Evolutionary conservation across 2,329 filamentous ascomycete species (phyloP), one percentile per base, ranked within the genome.

Genomic region (Fusarium dimerum): DNA sequence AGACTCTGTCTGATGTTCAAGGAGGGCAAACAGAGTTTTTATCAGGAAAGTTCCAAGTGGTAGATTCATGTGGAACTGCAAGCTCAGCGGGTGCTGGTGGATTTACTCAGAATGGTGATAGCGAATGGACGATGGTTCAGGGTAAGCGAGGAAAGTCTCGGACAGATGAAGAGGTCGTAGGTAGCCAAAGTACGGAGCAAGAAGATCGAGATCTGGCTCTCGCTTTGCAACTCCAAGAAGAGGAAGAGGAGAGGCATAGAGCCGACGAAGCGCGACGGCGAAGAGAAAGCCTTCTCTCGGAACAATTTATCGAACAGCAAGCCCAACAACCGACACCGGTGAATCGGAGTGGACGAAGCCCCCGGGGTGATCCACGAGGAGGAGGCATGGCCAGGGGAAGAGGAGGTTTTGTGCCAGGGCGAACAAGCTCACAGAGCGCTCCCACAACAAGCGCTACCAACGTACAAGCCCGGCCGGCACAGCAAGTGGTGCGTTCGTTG

Each of bases 161-260:
- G 2, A 58, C 66, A 29, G 55, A 63, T 2, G 60, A 66, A 3
- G 62, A 67, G 12, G 59, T 63, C 2, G 65, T 71, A 0, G 55
- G 71, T 43, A 77, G 74, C 10, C 73, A 76, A 16, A 71, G 74
- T 56, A 73, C 78, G 58, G 79, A 87, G 73, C 81, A 95, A 76
- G 85, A 97, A 72, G 92, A 97, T 64, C 85, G 92, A 54, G 90
- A 94, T 55, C 74, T 97, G 30, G 94, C 94, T 0, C 79, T 97
- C 3, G 92, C 93, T 0, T 78, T 99, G 7, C 94, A 97, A 67
- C 81, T 97, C 1, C 93, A 97, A 68, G 94, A 97, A 65, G 92
- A 96, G 68, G 93, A 97, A 70, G 91, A 97, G 58, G 86, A 91
- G 64, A 82, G 85, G 13, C 84, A 92, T 57, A 81, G 83, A n/a